Evolutionary conservation across 192 early-diverging fungal species (phyloP).

Genomic region (Podila epigama): DNA sequence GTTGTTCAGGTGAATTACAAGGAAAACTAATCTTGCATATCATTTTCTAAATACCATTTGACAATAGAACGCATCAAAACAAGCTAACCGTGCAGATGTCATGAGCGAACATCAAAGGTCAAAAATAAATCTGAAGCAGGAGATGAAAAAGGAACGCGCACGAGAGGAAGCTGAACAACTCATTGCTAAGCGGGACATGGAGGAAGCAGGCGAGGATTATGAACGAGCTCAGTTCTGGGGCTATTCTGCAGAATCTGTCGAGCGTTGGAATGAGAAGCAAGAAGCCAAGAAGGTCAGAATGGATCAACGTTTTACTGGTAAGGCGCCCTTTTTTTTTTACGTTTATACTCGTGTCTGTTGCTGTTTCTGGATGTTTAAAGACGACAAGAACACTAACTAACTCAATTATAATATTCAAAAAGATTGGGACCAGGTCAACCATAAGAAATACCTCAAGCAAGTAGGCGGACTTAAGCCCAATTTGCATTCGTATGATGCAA

Average conservation of each 20-base stretch:
- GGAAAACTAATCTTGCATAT: neutral
- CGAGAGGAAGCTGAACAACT: slow-evolving; percentile 78
- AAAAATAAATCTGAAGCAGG: slow-evolving; percentile 70
- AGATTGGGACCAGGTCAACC: slow-evolving; percentile 86
- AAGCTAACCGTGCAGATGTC: slow-evolving; percentile 79
- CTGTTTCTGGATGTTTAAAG: neutral
- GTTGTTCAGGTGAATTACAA: neutral
- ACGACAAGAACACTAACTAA: neutral
- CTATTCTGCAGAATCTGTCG: slow-evolving; percentile 87
- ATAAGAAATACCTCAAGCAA: slow-evolving; percentile 87
- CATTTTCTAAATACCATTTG: slow-evolving; percentile 31
- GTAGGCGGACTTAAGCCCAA: slow-evolving; percentile 87
- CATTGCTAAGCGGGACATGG: slow-evolving; percentile 62
- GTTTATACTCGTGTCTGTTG: no score
- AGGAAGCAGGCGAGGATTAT: slow-evolving; percentile 80
- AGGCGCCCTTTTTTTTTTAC: no score
- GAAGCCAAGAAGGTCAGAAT: slow-evolving; percentile 66
- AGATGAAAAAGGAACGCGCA: slow-evolving; percentile 71
- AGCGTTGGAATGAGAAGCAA: slow-evolving; percentile 85
- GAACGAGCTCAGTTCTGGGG: slow-evolving; percentile 83
- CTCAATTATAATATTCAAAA: neutral
- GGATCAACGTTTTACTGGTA: slow-evolving; percentile 87
- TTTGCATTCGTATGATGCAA: slow-evolving; percentile 73
- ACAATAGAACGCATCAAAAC: slow-evolving; percentile 49
- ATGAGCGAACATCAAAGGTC: slow-evolving; percentile 77